phyloP scores from a whole-genome alignment of 2,329 filamentous ascomycete species.

The Coniella vitis region DNA sequence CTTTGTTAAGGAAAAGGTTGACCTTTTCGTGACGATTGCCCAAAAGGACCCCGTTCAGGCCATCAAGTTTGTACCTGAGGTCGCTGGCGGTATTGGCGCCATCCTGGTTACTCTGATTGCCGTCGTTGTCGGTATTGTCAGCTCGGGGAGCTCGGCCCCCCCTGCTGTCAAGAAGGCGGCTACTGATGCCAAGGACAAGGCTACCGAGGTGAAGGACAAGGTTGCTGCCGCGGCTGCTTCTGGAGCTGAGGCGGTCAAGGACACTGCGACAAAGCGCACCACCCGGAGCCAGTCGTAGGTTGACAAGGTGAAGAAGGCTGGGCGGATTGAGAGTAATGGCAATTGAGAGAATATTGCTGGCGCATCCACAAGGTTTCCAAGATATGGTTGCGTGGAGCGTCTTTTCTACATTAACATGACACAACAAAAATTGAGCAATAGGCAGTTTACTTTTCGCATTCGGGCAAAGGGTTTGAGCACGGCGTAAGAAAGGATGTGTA shows the following conservation, averaged over 20 bases:
- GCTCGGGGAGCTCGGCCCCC: conserved; percentile 53
- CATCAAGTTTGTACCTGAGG: conserved; percentile 83
- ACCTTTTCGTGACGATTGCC: conserved; percentile 80
- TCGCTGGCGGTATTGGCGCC: conserved; percentile 72
- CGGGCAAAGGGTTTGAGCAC: conserved; percentile 16
- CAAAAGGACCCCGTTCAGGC: conserved; percentile 78
- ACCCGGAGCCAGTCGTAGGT: conserved; percentile 50
- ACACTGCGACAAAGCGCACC: conserved; percentile 57
- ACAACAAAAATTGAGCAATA: conserved; percentile 6
- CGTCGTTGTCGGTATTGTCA: conserved; percentile 60
- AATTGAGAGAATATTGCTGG: not conserved
- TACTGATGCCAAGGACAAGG: conserved; percentile 59
- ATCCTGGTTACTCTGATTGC: conserved; percentile 63
- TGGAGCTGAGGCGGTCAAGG: conserved; percentile 68
- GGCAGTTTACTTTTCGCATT: conserved; percentile 7
- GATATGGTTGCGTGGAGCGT: not conserved
- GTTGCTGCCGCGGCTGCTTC: conserved; percentile 49
- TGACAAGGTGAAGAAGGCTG: conserved; percentile 11
- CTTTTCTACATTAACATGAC: not conserved
- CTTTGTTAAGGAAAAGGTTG: conserved; percentile 87
- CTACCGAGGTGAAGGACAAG: conserved; percentile 72
- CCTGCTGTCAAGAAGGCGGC: conserved; percentile 70
- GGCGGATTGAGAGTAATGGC: conserved; percentile 11
- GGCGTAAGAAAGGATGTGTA: conserved; percentile 14
- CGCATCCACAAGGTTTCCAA: not conserved